phyloP scores from a whole-genome alignment of 202 grass and related monocot species.

The Schoenoplectus triqueter region DNA sequence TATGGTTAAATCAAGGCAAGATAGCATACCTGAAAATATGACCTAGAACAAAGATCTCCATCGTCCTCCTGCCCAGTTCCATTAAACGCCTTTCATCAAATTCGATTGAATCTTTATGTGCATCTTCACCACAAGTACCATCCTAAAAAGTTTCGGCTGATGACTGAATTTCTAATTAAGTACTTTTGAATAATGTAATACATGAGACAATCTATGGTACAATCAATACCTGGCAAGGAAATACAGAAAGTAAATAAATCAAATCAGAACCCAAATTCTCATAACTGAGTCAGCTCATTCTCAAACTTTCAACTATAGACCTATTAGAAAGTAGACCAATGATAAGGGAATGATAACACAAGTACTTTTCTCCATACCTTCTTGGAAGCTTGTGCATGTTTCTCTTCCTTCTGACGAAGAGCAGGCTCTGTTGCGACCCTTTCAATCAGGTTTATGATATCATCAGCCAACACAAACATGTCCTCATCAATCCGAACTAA shows the following conservation, averaged over 20 bases:
- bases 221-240: not conserved
- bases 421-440: slow-evolving; percentile 65
- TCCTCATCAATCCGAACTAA: slow-evolving; percentile 69
- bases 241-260: not conserved
- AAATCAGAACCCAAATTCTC: slow-evolving; percentile 13
- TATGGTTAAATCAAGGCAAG: slow-evolving; percentile 36
- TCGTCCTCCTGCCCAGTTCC: slow-evolving; percentile 75
- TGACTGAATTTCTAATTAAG: slow-evolving; percentile 30
- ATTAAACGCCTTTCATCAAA: slow-evolving; percentile 75
- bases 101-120: slow-evolving; percentile 81
- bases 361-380: slow-evolving; percentile 51
- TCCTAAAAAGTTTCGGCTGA: slow-evolving; percentile 46
- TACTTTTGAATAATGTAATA: not conserved
- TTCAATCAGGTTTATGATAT: slow-evolving; percentile 75
- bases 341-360: not conserved
- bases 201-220: not conserved
- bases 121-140: slow-evolving; percentile 60
- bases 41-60: slow-evolving; percentile 81
- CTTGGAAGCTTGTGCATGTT: slow-evolving; percentile 63
- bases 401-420: slow-evolving; percentile 80
- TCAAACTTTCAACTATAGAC: not conserved
- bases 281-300: not conserved
- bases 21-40: slow-evolving; percentile 77
- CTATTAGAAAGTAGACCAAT: not conserved
- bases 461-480: slow-evolving; percentile 77